Percentiles rank a stretch among this genome's conserved stretches.
These are phyloP conservation scores for Blastobotrys terrestris DNA, from an alignment of 805 yeast species.

Conservation along the genomic window DNA sequence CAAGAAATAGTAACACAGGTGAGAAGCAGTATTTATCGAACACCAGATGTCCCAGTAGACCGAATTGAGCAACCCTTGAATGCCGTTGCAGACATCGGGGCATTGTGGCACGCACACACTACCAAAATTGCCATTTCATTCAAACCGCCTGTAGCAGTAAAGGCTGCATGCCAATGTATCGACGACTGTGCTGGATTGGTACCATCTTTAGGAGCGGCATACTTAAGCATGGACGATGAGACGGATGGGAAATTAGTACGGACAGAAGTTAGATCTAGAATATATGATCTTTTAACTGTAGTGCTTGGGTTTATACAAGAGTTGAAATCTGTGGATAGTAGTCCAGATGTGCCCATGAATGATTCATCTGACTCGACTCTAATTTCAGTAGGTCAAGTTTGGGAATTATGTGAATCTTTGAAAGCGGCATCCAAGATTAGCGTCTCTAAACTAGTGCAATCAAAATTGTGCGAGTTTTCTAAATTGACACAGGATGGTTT, in stretches of 20 bases:
- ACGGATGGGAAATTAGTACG: slow-evolving; percentile 26
- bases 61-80: slow-evolving; percentile 39
- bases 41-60: neutral
- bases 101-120: slow-evolving; percentile 63
- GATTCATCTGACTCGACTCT: slow-evolving; percentile 38
- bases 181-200: slow-evolving; percentile 41
- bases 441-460: slow-evolving; percentile 46
- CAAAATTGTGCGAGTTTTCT: slow-evolving; percentile 40
- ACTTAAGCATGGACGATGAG: slow-evolving; percentile 37
- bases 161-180: slow-evolving; percentile 46
- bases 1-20: neutral
- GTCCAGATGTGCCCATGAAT: slow-evolving; percentile 7
- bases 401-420: slow-evolving; percentile 59
- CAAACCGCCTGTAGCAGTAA: slow-evolving; percentile 48
- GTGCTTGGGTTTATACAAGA: slow-evolving; percentile 16
- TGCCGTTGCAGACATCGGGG: slow-evolving; percentile 55
- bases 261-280: slow-evolving; percentile 15
- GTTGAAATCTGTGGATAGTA: slow-evolving; percentile 17
- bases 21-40: neutral
- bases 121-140: slow-evolving; percentile 72
- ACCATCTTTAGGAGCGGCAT: slow-evolving; percentile 42
- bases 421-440: slow-evolving; percentile 42
- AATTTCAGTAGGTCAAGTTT: slow-evolving; percentile 57
- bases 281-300: slow-evolving; percentile 23
- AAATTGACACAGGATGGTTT: slow-evolving; percentile 52